These are phyloP conservation scores for Ceratocystis lukuohia DNA, from an alignment of 2,329 filamentous ascomycete species.

Conservation along the genomic window DNA sequence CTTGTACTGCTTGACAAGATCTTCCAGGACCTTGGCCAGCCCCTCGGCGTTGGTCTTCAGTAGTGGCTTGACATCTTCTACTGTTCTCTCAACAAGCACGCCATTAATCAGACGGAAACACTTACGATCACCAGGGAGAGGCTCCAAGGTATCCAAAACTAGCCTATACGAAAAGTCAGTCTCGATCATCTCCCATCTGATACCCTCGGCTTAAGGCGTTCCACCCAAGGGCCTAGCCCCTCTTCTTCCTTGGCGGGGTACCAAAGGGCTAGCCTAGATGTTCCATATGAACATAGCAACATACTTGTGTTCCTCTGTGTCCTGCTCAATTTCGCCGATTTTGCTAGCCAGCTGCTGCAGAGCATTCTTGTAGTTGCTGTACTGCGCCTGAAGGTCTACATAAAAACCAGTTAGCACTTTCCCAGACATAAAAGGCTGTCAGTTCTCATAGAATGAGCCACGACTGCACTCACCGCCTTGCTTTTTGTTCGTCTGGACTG, in stretches of 20 bases:
- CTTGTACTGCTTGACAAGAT: conserved; percentile 94
- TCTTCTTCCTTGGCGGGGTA: neutral
- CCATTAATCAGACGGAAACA: conserved; percentile 99
- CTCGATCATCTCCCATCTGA: neutral
- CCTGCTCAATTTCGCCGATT: conserved; percentile 94
- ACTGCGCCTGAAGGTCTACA: conserved; percentile 65
- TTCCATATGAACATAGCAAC: conserved; percentile 27
- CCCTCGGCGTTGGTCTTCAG: conserved; percentile 90
- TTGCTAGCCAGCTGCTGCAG: conserved; percentile 90
- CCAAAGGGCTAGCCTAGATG: neutral
- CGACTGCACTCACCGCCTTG: conserved; percentile 48
- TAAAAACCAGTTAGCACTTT: conserved; percentile 9
- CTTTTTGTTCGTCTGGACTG: conserved; percentile 47
- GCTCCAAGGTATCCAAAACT: conserved; percentile 80
- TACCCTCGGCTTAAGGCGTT: neutral
- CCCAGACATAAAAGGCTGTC: neutral
- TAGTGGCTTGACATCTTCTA: conserved; percentile 81
- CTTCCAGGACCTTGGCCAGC: conserved; percentile 83
- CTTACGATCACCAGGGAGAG: conserved; percentile 73
- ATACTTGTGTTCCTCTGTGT: conserved; percentile 96
- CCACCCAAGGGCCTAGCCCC: neutral
- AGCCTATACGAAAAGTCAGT: conserved; percentile 44
- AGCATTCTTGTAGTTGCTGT: conserved; percentile 61
- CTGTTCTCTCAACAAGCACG: conserved; percentile 83
- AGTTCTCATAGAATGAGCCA: neutral